Evolutionary conservation across 2,329 filamentous ascomycete species (phyloP).

Genomic region (Saccharata proteae): DNA sequence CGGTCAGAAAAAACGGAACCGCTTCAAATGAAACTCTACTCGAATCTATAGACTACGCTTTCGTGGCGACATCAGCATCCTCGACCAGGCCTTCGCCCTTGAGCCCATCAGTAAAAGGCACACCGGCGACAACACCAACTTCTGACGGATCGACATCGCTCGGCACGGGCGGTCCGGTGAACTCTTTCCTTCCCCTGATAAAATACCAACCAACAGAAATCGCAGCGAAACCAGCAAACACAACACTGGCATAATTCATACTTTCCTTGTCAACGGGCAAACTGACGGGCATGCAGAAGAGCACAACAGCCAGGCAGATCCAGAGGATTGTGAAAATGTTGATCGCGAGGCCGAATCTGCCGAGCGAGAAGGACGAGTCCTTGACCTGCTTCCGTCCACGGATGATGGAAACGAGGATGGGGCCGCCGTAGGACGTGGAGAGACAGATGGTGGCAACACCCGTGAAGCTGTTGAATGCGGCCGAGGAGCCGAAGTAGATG

Average conservation of each 20-base stretch:
- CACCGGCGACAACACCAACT: conserved; percentile 19
- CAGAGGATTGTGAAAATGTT: conserved; percentile 58
- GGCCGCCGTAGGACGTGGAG: conserved; percentile 62
- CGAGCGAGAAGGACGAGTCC: conserved; percentile 55
- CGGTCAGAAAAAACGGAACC: too few species aligned
- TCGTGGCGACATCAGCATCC: too few species aligned
- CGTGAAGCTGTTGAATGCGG: conserved; percentile 70
- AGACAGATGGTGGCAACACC: conserved; percentile 71
- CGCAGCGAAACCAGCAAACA: conserved; percentile 26
- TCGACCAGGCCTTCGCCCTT: conserved; percentile 2
- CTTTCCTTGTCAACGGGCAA: conserved; percentile 26
- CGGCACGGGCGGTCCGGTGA: conserved; percentile 26
- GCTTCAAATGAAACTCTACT: too few species aligned
- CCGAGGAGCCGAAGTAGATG: conserved; percentile 67
- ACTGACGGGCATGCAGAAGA: conserved; percentile 61
- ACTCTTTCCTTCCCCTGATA: conserved; percentile 23
- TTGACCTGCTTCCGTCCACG: conserved; percentile 54
- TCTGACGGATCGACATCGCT: conserved; percentile 22
- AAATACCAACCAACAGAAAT: conserved; percentile 27
- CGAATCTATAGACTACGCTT: too few species aligned
- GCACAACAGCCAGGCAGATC: conserved; percentile 56
- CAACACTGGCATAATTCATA: conserved; percentile 34
- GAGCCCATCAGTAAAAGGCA: conserved; percentile 17
- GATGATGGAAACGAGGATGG: conserved; percentile 59
- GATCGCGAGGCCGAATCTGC: conserved; percentile 54